Evolutionary conservation across 345 rosid species (phyloP).

Genomic region (Melastoma malabathricum): DNA sequence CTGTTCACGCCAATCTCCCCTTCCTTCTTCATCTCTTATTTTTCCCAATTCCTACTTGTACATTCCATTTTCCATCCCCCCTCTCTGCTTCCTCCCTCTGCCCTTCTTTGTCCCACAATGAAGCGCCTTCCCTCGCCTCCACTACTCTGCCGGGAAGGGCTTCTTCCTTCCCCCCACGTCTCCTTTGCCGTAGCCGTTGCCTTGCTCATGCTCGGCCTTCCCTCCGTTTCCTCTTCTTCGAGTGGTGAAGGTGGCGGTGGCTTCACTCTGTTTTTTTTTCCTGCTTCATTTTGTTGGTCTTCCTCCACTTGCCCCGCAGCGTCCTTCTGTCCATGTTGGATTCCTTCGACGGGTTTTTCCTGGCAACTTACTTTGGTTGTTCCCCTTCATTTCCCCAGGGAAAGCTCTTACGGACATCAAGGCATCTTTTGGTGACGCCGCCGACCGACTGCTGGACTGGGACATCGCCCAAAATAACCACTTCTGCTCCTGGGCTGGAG

Average conservation of each 20-base stretch:
- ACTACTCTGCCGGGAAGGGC: slow-evolving; percentile 8
- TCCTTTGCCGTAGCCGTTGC: slow-evolving; percentile 10
- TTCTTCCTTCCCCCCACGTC: slow-evolving; percentile 7
- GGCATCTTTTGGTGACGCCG: slow-evolving; percentile 59
- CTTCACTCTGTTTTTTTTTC: slow-evolving; percentile 8
- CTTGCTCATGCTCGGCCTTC: slow-evolving; percentile 16
- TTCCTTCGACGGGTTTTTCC: not conserved
- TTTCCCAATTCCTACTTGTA: not conserved
- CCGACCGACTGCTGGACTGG: slow-evolving; percentile 74
- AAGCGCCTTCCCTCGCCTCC: not conserved
- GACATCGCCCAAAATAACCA: slow-evolving; percentile 42
- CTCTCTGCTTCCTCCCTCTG: no score
- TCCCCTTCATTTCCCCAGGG: slow-evolving; percentile 21
- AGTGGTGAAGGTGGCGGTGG: slow-evolving; percentile 37
- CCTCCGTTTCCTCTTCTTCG: slow-evolving; percentile 31
- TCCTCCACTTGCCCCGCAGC: no score
- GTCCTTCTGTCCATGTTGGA: no score
- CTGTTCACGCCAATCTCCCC: slow-evolving; percentile 69
- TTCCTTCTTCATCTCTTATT: not conserved
- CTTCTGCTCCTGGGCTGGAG: slow-evolving; percentile 89
- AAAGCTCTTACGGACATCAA: slow-evolving; percentile 64
- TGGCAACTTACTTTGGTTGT: not conserved
- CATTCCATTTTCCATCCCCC: not conserved
- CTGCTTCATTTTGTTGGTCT: no score
- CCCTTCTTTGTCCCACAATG: no score